phyloP scores from a whole-genome alignment of 345 rosid genomes.

The Melaleuca alternifolia region DNA sequence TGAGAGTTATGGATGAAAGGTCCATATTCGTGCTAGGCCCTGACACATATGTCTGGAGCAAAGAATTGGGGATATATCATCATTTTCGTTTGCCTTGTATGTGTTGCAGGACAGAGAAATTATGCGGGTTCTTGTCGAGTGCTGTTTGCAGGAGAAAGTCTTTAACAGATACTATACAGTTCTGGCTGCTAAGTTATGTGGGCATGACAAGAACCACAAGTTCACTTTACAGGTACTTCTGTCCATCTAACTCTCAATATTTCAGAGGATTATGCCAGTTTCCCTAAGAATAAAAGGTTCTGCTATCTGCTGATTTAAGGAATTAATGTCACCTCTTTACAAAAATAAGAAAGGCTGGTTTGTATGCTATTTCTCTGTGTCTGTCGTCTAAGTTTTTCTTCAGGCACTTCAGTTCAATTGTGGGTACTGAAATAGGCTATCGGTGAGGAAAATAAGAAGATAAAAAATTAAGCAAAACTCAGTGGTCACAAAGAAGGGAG shows the following conservation, averaged over 20 bases:
- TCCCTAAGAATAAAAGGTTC: neutral
- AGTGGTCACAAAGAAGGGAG: neutral
- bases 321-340: neutral
- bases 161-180: conserved; percentile 79
- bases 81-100: neutral
- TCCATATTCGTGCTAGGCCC: neutral
- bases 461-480: neutral
- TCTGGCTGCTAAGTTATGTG: conserved; percentile 75
- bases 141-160: conserved; percentile 79
- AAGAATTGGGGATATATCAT: neutral
- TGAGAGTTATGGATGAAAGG: neutral
- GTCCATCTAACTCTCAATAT: neutral
- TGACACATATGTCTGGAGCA: neutral
- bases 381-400: neutral
- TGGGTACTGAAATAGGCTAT: neutral
- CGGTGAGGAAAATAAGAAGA: neutral
- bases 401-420: neutral
- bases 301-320: neutral
- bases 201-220: conserved; percentile 83
- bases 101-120: conserved; percentile 75
- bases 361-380: neutral
- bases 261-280: neutral
- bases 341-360: neutral
- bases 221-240: conserved; percentile 67
- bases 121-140: conserved; percentile 77